phyloP scores from a whole-genome alignment of 1,284 basidiomycete species.

The Fomitopsis betulina region DNA sequence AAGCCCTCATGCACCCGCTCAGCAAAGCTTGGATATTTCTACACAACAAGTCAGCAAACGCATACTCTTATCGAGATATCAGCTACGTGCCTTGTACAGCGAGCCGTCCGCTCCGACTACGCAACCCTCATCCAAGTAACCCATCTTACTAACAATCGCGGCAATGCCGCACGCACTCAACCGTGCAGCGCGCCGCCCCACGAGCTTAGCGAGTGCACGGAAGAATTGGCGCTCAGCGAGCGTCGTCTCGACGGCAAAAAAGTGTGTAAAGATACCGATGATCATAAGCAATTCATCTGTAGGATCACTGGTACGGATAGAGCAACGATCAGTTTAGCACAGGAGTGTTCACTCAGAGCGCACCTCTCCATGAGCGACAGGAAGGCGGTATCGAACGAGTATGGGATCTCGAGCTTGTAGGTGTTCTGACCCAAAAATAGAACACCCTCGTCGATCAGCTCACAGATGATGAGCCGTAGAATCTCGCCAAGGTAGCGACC shows the following conservation, averaged over 20 bases:
- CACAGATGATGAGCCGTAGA: slow-evolving; percentile 88
- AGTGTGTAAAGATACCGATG: slow-evolving; percentile 95
- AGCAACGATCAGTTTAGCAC: neutral
- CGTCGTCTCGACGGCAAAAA: slow-evolving; percentile 92
- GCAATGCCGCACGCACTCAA: slow-evolving; percentile 92
- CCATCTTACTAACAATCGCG: slow-evolving; percentile 90
- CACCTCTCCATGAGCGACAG: slow-evolving; percentile 93
- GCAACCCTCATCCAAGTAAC: slow-evolving; percentile 86
- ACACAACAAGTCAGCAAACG: neutral
- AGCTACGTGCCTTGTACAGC: slow-evolving; percentile 77
- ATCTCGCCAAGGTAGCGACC: slow-evolving; percentile 98
- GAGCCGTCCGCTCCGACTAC: slow-evolving; percentile 90
- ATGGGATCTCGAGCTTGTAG: slow-evolving; percentile 93
- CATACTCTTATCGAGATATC: neutral
- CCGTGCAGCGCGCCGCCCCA: slow-evolving; percentile 86
- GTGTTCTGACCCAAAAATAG: slow-evolving; percentile 98
- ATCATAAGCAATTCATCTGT: slow-evolving; percentile 98
- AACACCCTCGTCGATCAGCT: slow-evolving; percentile 95
- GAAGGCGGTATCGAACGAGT: slow-evolving; percentile 95
- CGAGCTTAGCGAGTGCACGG: slow-evolving; percentile 84
- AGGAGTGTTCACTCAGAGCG: neutral
- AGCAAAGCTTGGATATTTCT: slow-evolving; percentile 95
- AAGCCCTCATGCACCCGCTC: slow-evolving; percentile 88
- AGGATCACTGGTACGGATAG: slow-evolving; percentile 60
- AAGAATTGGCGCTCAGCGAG: slow-evolving; percentile 94